A percentile compares a stretch with the other conserved stretches of the same genome.
Evolutionary conservation across 2,329 filamentous ascomycete species (phyloP).

Genomic region (Talaromyces sp.): DNA sequence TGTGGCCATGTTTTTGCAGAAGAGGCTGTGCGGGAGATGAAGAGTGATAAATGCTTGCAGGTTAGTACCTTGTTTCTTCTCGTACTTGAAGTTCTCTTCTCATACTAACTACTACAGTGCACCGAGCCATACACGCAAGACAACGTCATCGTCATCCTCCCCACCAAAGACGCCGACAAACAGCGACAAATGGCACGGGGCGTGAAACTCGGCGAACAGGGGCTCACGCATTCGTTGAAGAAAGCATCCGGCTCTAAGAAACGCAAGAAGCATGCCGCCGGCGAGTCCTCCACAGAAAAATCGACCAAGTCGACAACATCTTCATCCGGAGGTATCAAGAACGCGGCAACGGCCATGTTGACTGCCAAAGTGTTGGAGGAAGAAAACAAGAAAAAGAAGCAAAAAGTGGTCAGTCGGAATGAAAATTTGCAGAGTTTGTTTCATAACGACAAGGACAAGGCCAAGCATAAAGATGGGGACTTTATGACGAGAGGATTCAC

Average conservation of each 20-base stretch:
- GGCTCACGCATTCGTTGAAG: slow-evolving; percentile 81
- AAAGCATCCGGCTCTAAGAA: slow-evolving; percentile 65
- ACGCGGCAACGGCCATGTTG: slow-evolving; percentile 75
- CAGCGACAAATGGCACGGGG: slow-evolving; percentile 61
- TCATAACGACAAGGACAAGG: slow-evolving; percentile 33
- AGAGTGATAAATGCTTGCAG: slow-evolving; percentile 56
- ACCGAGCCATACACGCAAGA: slow-evolving; percentile 65
- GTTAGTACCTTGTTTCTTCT: slow-evolving; percentile 26
- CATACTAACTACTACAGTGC: slow-evolving; percentile 50
- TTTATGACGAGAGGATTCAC: slow-evolving; percentile 58
- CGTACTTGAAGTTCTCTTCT: neutral
- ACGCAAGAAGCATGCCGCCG: slow-evolving; percentile 65
- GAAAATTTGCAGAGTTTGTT: slow-evolving; percentile 54
- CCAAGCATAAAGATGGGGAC: slow-evolving; percentile 42
- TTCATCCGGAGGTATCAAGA: slow-evolving; percentile 65
- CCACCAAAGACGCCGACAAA: slow-evolving; percentile 65
- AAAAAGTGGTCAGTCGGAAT: slow-evolving; percentile 55
- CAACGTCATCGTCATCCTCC: slow-evolving; percentile 78
- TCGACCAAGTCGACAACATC: slow-evolving; percentile 26
- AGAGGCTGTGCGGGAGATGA: slow-evolving; percentile 75
- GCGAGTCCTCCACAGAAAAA: slow-evolving; percentile 13
- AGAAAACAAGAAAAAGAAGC: slow-evolving; percentile 75
- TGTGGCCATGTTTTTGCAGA: slow-evolving; percentile 95
- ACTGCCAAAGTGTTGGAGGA: slow-evolving; percentile 84
- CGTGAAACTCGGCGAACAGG: slow-evolving; percentile 63